Conservation (phyloP, 2,329 filamentous ascomycete genomes). For the Whalleya microplaca region DNA sequence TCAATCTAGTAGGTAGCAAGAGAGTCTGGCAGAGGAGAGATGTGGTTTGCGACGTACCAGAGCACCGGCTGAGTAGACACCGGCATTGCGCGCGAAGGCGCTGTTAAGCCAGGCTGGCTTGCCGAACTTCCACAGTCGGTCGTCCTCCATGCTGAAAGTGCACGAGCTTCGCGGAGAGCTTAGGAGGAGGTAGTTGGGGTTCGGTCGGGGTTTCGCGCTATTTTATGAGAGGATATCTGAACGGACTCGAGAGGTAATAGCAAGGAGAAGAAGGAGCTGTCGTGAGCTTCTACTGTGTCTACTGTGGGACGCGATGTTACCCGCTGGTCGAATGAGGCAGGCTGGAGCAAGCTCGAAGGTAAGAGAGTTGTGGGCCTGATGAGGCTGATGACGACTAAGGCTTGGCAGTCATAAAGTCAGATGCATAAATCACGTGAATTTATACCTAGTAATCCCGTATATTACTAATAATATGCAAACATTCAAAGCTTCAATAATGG, state of each 20-base stretch:
- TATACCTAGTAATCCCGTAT: neutral
- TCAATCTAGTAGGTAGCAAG: neutral
- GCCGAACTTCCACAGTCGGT: slow-evolving; percentile 69
- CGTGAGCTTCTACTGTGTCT: neutral
- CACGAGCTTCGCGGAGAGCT: neutral
- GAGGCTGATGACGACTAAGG: slow-evolving; percentile 27
- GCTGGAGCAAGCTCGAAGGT: slow-evolving; percentile 10
- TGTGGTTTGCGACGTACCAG: slow-evolving; percentile 52
- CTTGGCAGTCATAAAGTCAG: slow-evolving; percentile 5
- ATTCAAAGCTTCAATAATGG: no score
- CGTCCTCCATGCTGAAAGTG: slow-evolving; percentile 58
- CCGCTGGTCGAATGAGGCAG: neutral
- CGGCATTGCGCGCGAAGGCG: slow-evolving; percentile 64
- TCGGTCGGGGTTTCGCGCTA: neutral
- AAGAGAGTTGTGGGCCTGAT: slow-evolving; percentile 1
- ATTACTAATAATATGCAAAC: no score
- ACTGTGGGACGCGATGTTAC: neutral
- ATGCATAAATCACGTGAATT: neutral
- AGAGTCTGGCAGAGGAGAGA: neutral
- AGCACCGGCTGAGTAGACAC: slow-evolving; percentile 65
- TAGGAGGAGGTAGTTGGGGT: neutral
- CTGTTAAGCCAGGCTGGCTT: slow-evolving; percentile 70
- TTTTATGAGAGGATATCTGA: neutral
- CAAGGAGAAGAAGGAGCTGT: neutral
- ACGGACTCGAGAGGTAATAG: neutral